Evolutionary conservation across 805 yeast genomes (phyloP).

Genomic region (Starmerella vaccinii): DNA sequence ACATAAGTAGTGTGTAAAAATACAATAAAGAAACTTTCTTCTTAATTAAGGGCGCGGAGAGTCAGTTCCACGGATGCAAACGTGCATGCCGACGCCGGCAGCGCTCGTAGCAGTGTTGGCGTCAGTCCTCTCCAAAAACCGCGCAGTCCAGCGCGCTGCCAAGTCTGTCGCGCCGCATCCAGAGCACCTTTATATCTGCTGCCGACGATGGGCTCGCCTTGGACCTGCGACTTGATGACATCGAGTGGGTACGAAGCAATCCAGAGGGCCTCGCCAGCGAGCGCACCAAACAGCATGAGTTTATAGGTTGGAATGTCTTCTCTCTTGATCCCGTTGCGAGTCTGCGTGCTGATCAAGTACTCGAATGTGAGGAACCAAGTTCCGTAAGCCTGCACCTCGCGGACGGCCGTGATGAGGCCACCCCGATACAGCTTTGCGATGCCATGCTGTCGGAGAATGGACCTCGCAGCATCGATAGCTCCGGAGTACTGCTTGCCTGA

Average conservation of each 20-base stretch:
- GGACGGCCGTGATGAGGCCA: conserved; percentile 40
- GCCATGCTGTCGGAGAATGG: conserved; percentile 39
- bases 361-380: conserved; percentile 65
- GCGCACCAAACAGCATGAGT: conserved; percentile 48
- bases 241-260: conserved; percentile 59
- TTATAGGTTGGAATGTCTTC: conserved; percentile 46
- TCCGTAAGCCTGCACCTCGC: conserved; percentile 67
- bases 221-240: conserved; percentile 52
- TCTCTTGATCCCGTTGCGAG: conserved; percentile 29
- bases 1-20: not conserved
- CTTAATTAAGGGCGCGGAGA: conserved; percentile 35
- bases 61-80: conserved; percentile 68
- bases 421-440: conserved; percentile 47
- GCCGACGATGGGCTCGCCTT: conserved; percentile 39
- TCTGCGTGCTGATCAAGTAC: conserved; percentile 35
- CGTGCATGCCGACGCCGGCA: conserved; percentile 67
- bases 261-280: conserved; percentile 64
- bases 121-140: conserved; percentile 51
- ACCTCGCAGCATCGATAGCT: conserved; percentile 37
- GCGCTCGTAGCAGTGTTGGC: conserved; percentile 49
- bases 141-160: conserved; percentile 34
- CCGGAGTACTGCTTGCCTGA: conserved; percentile 33
- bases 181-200: conserved; percentile 33
- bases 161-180: conserved; percentile 40
- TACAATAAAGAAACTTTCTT: not conserved